Base-by-base conservation (phyloP, 2,329 filamentous ascomycete genomes). In the Paraphoma chrysanthemicola region DNA sequence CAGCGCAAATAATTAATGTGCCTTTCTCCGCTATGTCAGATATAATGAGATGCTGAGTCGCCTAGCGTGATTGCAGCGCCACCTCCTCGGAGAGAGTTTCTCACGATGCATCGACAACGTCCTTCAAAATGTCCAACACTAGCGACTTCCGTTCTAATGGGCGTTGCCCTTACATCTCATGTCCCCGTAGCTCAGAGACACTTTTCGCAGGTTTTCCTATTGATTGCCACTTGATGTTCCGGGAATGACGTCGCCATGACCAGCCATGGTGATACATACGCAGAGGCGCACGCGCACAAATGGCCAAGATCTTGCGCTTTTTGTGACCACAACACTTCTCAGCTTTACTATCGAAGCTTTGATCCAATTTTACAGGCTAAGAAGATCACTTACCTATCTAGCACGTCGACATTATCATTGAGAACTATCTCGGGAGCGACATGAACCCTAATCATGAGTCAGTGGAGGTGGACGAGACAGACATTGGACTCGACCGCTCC, bases 381-480 rank as follows among this genome's bases (percentile, higher is more conserved):
- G 14, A 10, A 36, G 33, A 36, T 14, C 14, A 36, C 33, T 36
- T 10, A 36, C 33, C 9, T 3, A 36, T 10, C 14, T 14, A 14
- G 14, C 33, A 10, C 33, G 14, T 2, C 14, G 14, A 14, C 6
- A 36, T 36, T 14, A 36, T 36, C 14, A 10, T 6, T 6, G 9
- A 36, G 10, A 6, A 36, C 33, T 7, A 14, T 10, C 33, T 36
- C 3, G 7, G 3, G 10, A 36, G 33, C 18, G 39, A 77, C 72
- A 54, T 56, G 53, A 44, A 44, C 41, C 43, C 45, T 12, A 11
- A 55, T n/a, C 42, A 78, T 68, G 23, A 79, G 63, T 14, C 65
- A 48, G 12, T 57, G 3, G 45, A 56, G n/a, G 48, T 62, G 1
- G 48, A 60, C 23, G 48, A 51, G 9, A 6, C 29, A 6, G 11